A percentile compares a stretch with the other conserved stretches of the same genome.
Conservation (phyloP, 352 stramenopile genomes). For the Phytophthora pluvialis region DNA sequence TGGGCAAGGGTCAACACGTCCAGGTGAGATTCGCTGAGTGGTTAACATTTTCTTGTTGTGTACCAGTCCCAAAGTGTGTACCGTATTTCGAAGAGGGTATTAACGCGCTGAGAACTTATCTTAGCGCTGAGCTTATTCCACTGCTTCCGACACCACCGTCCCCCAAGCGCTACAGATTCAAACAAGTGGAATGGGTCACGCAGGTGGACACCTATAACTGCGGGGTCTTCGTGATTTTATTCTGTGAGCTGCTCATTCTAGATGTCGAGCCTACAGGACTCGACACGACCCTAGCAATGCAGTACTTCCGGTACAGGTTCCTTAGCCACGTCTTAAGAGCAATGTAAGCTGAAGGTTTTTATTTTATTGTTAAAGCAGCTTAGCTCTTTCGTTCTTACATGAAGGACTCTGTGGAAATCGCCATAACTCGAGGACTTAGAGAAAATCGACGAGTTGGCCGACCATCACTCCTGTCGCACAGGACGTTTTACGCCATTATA, state of each 20-base stretch:
- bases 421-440: no score
- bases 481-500: no score
- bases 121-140: no score
- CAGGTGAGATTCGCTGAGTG: neutral
- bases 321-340: no score
- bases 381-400: no score
- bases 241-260: neutral
- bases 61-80: neutral
- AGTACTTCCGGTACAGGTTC: no score
- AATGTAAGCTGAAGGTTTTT: no score
- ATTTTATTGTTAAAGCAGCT: no score
- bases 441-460: no score
- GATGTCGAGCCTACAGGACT: neutral
- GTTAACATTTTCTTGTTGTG: neutral
- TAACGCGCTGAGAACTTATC: neutral
- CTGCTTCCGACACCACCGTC: neutral
- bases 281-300: no score
- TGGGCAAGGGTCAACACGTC: conserved; percentile 21
- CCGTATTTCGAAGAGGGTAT: neutral
- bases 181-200: neutral
- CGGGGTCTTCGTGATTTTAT: neutral
- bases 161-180: neutral
- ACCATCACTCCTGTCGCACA: no score
- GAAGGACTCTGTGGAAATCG: no score
- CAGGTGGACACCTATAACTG: neutral